Evolutionary conservation across 306 rosid species (phyloP), one percentile per base, ranked within the genome.

Genomic region (Vicia sativa): DNA sequence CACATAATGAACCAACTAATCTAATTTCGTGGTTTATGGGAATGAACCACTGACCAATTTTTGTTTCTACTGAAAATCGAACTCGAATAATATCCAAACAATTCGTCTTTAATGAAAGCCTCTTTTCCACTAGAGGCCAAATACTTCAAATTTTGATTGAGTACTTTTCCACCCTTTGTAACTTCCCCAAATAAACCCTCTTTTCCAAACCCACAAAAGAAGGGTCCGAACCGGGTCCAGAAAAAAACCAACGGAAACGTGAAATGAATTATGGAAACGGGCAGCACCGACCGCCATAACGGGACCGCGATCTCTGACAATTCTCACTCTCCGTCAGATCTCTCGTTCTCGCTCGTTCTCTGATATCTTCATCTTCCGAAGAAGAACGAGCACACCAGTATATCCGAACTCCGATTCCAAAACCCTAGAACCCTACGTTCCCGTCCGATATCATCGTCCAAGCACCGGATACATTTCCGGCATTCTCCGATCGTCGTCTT

Each of bases 361-460:
- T 5, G 9, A n/a, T 16, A 25, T 12, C 29, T 26, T 4, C 31
- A 42, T 39, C 45, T 13, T 12, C 62, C 6, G 5, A 11, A 45
- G 16, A 37, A 67, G 34, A n/a, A 7, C 48, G 42, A 54, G 29
- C 12, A 3, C 62, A 71, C 53, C 12, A 18, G 8, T 68, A 12
- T 48, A 21, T 49, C 6, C 60, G 3, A 48, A 42, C 8, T 68
- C 48, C 39, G 44, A 72, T 39, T 58, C 19, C 16, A 10, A 65
- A 80, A 59, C 71, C 71, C 80, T 65, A 37, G 8, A 60, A 66
- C 37, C 34, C 68, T 31, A 9, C 68, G 19, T 61, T 64, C 65
- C 38, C 62, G 15, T 26, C 28, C 6, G 31, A 14, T 60, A 39
- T 61, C 74, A 77, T 70, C 77, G 57, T 65, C 65, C 34, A 37